These are phyloP conservation scores for Penicillium sp. DNA, from an alignment of 2,329 filamentous ascomycete species.

Conservation along the genomic window DNA sequence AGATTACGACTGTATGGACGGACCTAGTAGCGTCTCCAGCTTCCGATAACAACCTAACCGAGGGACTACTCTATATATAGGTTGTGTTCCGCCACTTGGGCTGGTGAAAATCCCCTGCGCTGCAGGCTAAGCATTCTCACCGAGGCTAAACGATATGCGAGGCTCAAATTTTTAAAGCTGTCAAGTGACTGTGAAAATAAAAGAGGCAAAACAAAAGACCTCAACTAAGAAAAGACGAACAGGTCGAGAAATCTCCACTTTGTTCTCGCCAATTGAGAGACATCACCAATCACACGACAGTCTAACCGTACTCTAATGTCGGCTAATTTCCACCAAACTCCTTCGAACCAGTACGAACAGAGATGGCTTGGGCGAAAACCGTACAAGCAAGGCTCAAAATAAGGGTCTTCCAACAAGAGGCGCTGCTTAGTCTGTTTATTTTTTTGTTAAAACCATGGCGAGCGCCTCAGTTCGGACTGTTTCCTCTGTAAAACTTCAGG, in stretches of 20 bases:
- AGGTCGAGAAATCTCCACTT: slow-evolving; percentile 1
- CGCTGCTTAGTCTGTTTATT: neutral
- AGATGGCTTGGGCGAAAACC: neutral
- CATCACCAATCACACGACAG: slow-evolving; percentile 5
- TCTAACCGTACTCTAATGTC: slow-evolving; percentile 5
- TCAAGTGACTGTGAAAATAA: neutral
- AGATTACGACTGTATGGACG: too few species aligned
- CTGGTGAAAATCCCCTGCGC: too few species aligned
- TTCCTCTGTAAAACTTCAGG: neutral
- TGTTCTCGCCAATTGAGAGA: neutral
- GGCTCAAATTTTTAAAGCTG: too few species aligned
- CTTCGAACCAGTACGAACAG: neutral
- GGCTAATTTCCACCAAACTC: slow-evolving; percentile 4
- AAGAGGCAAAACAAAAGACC: too few species aligned
- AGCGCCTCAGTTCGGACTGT: neutral
- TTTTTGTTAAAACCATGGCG: slow-evolving; percentile 2
- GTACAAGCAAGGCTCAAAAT: slow-evolving; percentile 1
- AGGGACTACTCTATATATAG: too few species aligned
- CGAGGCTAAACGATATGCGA: too few species aligned
- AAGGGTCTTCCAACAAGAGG: slow-evolving; percentile 7
- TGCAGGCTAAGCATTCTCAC: too few species aligned
- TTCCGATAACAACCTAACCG: too few species aligned
- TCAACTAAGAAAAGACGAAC: neutral
- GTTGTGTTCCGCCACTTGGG: too few species aligned
- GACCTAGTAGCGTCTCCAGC: too few species aligned